Evolutionary conservation across 75 land plant genomes (phyloP).

Genomic region (Cunninghamia lanceolata): DNA sequence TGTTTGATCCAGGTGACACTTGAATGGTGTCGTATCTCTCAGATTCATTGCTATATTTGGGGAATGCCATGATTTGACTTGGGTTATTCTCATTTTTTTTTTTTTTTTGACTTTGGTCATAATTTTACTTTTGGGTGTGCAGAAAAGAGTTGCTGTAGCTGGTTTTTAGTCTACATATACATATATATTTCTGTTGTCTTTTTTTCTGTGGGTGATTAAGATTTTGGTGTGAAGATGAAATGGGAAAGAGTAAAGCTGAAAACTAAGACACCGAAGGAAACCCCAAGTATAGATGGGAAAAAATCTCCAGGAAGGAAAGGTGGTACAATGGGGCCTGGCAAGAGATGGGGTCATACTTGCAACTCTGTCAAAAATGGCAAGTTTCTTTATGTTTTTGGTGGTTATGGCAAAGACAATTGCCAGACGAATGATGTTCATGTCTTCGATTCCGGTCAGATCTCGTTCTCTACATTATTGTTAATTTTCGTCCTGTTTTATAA

Average conservation of each 20-base stretch:
- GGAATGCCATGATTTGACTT: neutral
- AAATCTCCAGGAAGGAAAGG: conserved; percentile 43
- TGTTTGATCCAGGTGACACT: neutral
- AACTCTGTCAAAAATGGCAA: conserved; percentile 79
- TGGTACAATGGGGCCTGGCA: conserved; percentile 73
- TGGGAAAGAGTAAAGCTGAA: conserved; percentile 47
- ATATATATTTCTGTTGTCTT: neutral
- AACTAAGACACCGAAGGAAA: conserved; percentile 9
- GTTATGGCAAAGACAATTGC: conserved; percentile 85
- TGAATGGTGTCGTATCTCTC: neutral
- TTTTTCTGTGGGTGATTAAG: neutral
- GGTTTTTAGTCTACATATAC: neutral
- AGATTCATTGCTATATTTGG: neutral
- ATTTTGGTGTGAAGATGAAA: conserved; percentile 31
- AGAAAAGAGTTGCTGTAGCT: neutral
- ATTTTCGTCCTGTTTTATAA: neutral
- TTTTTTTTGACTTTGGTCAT: neutral
- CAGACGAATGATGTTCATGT: conserved; percentile 93
- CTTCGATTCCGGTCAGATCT: conserved; percentile 71
- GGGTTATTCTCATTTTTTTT: neutral
- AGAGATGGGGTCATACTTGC: conserved; percentile 92
- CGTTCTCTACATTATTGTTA: neutral
- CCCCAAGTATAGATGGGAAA: conserved; percentile 25
- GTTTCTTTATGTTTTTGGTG: conserved; percentile 86
- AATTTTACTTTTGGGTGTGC: neutral